Evolutionary conservation across 805 yeast genomes (phyloP).

Genomic region (Schwanniomyces vanrijiae): DNA sequence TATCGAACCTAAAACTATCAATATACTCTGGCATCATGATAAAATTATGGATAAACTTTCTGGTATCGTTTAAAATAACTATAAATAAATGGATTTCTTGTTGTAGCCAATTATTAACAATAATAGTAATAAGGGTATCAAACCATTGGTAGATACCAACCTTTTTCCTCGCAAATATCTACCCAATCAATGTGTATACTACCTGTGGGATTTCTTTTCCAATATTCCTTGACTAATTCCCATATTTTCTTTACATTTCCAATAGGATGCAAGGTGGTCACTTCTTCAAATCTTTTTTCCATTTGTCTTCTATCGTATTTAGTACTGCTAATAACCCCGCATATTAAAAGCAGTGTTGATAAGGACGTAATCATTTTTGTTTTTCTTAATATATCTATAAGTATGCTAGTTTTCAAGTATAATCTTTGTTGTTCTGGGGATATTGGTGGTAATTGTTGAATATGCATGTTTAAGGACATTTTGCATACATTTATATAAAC

Average conservation of each 20-base stretch:
- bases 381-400: slow-evolving; percentile 13
- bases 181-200: slow-evolving; percentile 20
- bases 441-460: slow-evolving; percentile 12
- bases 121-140: not conserved
- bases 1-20: too few species aligned
- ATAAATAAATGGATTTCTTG: too few species aligned
- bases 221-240: slow-evolving; percentile 15
- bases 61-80: not conserved
- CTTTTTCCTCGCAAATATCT: slow-evolving; percentile 23
- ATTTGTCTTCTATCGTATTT: slow-evolving; percentile 17
- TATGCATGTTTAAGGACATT: slow-evolving; percentile 13
- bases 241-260: slow-evolving; percentile 15
- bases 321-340: slow-evolving; percentile 24
- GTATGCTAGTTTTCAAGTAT: slow-evolving; percentile 7
- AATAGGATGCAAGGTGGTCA: slow-evolving; percentile 14
- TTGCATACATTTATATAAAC: slow-evolving; percentile 13
- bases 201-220: slow-evolving; percentile 20
- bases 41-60: too few species aligned
- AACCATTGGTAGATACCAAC: slow-evolving; percentile 16
- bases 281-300: slow-evolving; percentile 13
- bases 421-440: slow-evolving; percentile 13
- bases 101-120: too few species aligned
- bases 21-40: too few species aligned
- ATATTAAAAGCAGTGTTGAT: slow-evolving; percentile 20
- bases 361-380: slow-evolving; percentile 15